Conservation (phyloP, 176 grass and related monocot species). For the Zea mays region Zm-B73-REFERENCE-NAM-5.0 NC_050101.1:166463001-166463500, state of each 20-base stretch:
- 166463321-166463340: conserved; percentile 58
- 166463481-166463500: conserved; percentile 48
- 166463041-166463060: not conserved
- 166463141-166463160: conserved; percentile 56
- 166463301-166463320: conserved; percentile 44
- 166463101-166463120: conserved; percentile 50
- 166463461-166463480: conserved; percentile 47
- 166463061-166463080: conserved; percentile 32
- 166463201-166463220: not conserved
- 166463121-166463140: conserved; percentile 16
- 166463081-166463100: conserved; percentile 47
- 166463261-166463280: conserved; percentile 55
- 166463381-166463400: not conserved
- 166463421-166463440: conserved; percentile 40
- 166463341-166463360: not conserved
- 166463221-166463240: not conserved
- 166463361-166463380: conserved; percentile 9
- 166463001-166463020: conserved; percentile 35
- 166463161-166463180: conserved; percentile 26
- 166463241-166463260: conserved; percentile 25
- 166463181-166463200: not conserved
- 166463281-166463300: conserved; percentile 28
- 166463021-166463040: not conserved
- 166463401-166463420: not conserved
- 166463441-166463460: conserved; percentile 57